Base-by-base conservation (phyloP, 202 grass and related monocot species). In the Setaria viridis region DNA sequence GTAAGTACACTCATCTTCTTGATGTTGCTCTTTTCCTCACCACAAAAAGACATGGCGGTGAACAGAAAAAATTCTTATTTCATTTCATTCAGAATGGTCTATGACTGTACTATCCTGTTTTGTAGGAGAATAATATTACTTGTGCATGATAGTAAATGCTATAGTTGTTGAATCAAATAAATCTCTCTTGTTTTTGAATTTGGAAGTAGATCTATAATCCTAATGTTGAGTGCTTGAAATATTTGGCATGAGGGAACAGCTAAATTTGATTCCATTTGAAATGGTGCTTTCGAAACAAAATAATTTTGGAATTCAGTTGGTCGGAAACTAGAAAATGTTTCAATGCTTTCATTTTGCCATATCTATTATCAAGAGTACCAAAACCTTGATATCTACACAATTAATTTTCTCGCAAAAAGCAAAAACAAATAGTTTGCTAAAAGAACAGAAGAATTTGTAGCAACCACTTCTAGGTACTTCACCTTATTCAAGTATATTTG, bases 1-100 rank as follows among this genome's bases (percentile, higher is more conserved):
- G 96, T 95, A 90, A 94, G 96, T 95, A 86, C 48, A 49, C 33
- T 73, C 12, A 32, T 55, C 76, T 68, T 77, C 19, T 74, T 90
- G 32, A 74, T 83, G 67, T 45, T 75, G 51, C 34, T 83, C 30
- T 60, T 87, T 74, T 72, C 10, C 33, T 80, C 62, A 59, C 47
- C 46, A 68, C 47, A 68, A 66, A 55, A 41, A 2, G 30, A 51
- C 15, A 35, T 35, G 45, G 21, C 2, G 8, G 14, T 51, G 25
- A 51, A 17, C 5, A 71, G 43, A 71, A 35, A 79, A 50, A 43
- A 39, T 37, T 53, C 25, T 46, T 12, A 42, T 56, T 63, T 10
- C 10, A 73, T 55, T 88, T 83, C 58, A 13, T 45, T 67, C 30
- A 53, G 35, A 55, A 13, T 47, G 62, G 37, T 71, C 19, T 6